phyloP scores from a whole-genome alignment of 495 filamentous ascomycete genomes.

The Xylaria venustula region DNA sequence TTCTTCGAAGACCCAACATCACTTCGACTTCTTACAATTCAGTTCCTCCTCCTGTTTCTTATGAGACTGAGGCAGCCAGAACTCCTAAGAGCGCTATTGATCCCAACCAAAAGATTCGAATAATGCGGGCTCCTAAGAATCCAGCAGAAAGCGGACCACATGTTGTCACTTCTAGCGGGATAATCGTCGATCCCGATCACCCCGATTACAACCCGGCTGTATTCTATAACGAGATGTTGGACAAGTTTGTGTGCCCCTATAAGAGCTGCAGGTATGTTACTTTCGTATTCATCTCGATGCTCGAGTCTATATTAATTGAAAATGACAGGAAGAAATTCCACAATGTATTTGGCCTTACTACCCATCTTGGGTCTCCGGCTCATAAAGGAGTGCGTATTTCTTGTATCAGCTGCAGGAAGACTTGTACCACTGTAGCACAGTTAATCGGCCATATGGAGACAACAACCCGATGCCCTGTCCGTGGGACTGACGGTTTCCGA shows the following conservation, averaged over 20 bases:
- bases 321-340: slow-evolving; percentile 31
- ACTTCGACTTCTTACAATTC: background rate
- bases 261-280: slow-evolving; percentile 35
- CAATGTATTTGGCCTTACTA: slow-evolving; percentile 14
- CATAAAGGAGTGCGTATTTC: slow-evolving; percentile 19
- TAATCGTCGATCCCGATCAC: slow-evolving; percentile 29
- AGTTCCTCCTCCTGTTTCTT: background rate
- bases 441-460: slow-evolving; percentile 16
- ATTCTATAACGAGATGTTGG: slow-evolving; percentile 24
- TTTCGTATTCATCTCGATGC: slow-evolving; percentile 11
- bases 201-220: slow-evolving; percentile 28
- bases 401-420: slow-evolving; percentile 8
- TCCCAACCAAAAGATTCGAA: slow-evolving; percentile 11
- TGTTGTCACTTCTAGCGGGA: background rate
- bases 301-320: background rate
- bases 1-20: background rate
- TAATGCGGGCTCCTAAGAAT: slow-evolving; percentile 6
- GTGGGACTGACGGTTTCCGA: slow-evolving; percentile 17
- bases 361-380: slow-evolving; percentile 32
- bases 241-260: slow-evolving; percentile 41
- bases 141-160: slow-evolving; percentile 2
- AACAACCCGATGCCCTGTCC: slow-evolving; percentile 16
- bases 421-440: background rate
- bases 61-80: slow-evolving; percentile 15
- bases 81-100: slow-evolving; percentile 19